phyloP scores from a whole-genome alignment of 1,284 basidiomycete species.

The Ustilago tritici region DNA sequence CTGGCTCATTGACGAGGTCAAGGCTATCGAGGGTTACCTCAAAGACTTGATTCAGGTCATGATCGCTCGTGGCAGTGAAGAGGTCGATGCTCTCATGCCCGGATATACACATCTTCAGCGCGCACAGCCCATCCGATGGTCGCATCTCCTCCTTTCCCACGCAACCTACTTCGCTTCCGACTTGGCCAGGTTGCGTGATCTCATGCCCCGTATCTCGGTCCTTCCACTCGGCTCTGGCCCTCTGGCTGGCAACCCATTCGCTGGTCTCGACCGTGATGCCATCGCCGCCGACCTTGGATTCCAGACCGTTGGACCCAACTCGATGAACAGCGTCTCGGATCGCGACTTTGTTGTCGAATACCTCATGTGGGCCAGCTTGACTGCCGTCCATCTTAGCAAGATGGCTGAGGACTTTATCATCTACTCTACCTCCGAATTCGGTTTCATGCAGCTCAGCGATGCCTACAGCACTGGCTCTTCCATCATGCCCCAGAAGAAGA shows the following conservation, averaged over 20 bases:
- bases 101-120: constrained; percentile 89
- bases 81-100: constrained; percentile 89
- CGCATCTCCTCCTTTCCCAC: constrained; percentile 93
- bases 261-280: constrained; percentile 64
- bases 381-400: constrained; percentile 92
- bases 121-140: constrained; percentile 98
- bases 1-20: constrained; percentile 88
- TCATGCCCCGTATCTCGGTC: constrained; percentile 80
- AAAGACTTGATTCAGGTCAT: constrained; percentile 86
- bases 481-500: constrained; percentile 99
- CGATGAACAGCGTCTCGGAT: constrained; percentile 82
- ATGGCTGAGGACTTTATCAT: constrained; percentile 96
- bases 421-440: constrained; percentile 96
- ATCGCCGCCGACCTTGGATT: constrained; percentile 68
- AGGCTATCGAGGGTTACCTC: constrained; percentile 79
- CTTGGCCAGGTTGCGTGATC: constrained; percentile 85
- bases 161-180: constrained; percentile 91
- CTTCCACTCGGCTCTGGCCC: constrained; percentile 94
- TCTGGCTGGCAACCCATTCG: constrained; percentile 94
- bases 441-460: constrained; percentile 91
- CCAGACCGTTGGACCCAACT: constrained; percentile 66
- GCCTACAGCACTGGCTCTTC: constrained; percentile 98
- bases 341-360: constrained; percentile 97
- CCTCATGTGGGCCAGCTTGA: constrained; percentile 92
- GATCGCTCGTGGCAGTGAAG: constrained; percentile 88